Evolutionary conservation across 164 flowering plant species (phyloP).

Genomic region (Berberis vulgaris): DNA sequence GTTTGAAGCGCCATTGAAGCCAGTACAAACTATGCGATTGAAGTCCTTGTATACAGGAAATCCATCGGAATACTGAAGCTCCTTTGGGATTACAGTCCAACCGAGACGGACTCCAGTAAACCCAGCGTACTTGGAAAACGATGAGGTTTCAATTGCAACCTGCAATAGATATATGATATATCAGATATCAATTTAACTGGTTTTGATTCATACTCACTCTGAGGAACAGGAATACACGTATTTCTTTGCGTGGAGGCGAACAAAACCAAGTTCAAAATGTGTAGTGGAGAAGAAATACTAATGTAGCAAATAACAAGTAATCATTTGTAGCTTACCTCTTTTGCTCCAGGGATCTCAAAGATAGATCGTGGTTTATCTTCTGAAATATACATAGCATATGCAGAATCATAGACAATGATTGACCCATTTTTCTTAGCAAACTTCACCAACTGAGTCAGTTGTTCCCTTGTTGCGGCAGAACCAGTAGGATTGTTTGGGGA

Average conservation of each 20-base stretch:
- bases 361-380: constrained; percentile 83
- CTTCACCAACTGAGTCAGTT: constrained; percentile 60
- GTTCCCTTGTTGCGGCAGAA: constrained; percentile 75
- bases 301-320: background rate
- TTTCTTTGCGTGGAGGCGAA: background rate
- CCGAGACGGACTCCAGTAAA: constrained; percentile 95
- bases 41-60: constrained; percentile 87
- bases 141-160: constrained; percentile 91
- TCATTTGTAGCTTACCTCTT: constrained; percentile 44
- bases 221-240: background rate
- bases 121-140: constrained; percentile 93
- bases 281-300: too few species aligned
- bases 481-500: constrained; percentile 99
- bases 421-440: constrained; percentile 93
- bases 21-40: constrained; percentile 83
- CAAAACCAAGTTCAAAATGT: background rate
- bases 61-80: constrained; percentile 83
- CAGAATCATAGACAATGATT: constrained; percentile 85
- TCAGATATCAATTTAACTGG: too few species aligned
- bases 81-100: constrained; percentile 88
- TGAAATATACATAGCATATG: constrained; percentile 80
- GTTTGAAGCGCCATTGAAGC: constrained; percentile 94
- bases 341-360: constrained; percentile 95
- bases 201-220: too few species aligned
- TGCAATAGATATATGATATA: constrained; percentile 15